Evolutionary conservation across 2,329 filamentous ascomycete species (phyloP).

Genomic region (Aspergillus neotritici): DNA sequence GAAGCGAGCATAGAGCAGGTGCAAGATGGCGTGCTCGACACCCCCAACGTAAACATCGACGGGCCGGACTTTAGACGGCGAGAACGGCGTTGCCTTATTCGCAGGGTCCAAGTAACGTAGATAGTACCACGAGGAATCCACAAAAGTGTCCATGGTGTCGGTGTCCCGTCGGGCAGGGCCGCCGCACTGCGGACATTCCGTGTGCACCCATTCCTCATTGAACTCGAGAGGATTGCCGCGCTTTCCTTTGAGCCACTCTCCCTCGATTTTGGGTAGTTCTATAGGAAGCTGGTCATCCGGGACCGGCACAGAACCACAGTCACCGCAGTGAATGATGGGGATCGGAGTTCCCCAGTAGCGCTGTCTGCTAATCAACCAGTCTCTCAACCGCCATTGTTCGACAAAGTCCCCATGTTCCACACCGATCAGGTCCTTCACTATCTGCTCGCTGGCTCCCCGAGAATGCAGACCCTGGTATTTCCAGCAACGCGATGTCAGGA

Average conservation of each 20-base stretch:
- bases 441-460: slow-evolving; percentile 53
- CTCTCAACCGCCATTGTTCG: slow-evolving; percentile 73
- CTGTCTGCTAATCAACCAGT: slow-evolving; percentile 90
- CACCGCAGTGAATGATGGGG: slow-evolving; percentile 73
- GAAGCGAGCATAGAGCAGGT: slow-evolving; percentile 83
- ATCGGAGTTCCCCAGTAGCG: slow-evolving; percentile 90
- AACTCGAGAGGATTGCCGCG: slow-evolving; percentile 72
- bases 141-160: slow-evolving; percentile 95
- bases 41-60: slow-evolving; percentile 88
- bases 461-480: slow-evolving; percentile 61
- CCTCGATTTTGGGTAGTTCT: slow-evolving; percentile 61
- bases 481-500: slow-evolving; percentile 62
- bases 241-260: slow-evolving; percentile 63
- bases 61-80: slow-evolving; percentile 55
- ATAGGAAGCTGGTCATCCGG: slow-evolving; percentile 73
- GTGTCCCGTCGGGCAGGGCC: slow-evolving; percentile 72
- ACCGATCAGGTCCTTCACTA: slow-evolving; percentile 49
- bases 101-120: slow-evolving; percentile 70
- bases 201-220: slow-evolving; percentile 67
- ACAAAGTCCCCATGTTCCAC: slow-evolving; percentile 56
- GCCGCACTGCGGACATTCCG: slow-evolving; percentile 64
- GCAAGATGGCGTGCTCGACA: slow-evolving; percentile 84
- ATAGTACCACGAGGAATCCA: slow-evolving; percentile 93
- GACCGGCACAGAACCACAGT: slow-evolving; percentile 74
- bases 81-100: slow-evolving; percentile 59